Conservation (phyloP, 805 yeast species). For the Wickerhamiella shivajii region DNA sequence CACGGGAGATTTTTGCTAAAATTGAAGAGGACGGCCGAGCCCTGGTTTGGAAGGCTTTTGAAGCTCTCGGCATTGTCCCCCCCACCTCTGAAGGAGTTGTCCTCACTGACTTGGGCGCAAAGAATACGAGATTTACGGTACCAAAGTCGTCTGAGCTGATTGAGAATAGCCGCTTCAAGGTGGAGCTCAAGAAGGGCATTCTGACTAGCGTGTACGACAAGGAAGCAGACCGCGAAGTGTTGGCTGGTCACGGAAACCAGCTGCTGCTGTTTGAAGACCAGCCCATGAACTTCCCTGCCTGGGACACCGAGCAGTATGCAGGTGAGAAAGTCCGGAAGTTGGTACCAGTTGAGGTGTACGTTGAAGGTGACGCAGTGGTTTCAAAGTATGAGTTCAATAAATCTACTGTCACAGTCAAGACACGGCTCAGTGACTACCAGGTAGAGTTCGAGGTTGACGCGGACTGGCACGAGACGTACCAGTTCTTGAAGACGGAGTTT, state of each 20-base stretch:
- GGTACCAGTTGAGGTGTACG: conserved; percentile 9
- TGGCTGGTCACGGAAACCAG: conserved; percentile 68
- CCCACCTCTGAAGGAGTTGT: too few species aligned
- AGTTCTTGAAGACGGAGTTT: conserved; percentile 87
- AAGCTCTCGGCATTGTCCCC: conserved; percentile 27
- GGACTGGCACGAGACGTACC: conserved; percentile 77
- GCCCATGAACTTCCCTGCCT: conserved; percentile 84
- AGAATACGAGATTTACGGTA: too few species aligned
- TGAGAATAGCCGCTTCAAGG: conserved; percentile 47
- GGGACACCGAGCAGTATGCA: conserved; percentile 93
- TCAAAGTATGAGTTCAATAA: conserved; percentile 11
- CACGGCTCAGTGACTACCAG: conserved; percentile 29
- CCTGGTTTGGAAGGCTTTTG: conserved; percentile 38
- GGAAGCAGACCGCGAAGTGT: conserved; percentile 43
- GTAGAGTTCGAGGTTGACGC: conserved; percentile 46
- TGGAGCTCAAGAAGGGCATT: conserved; percentile 45
- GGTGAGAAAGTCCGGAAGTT: conserved; percentile 52
- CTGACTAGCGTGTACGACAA: conserved; percentile 52
- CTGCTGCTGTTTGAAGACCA: conserved; percentile 74
- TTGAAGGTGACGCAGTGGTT: neutral
- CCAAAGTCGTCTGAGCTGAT: conserved; percentile 32
- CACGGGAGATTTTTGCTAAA: conserved; percentile 55
- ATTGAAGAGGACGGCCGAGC: conserved; percentile 39
- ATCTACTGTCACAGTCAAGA: conserved; percentile 12
- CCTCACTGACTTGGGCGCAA: too few species aligned